Percentiles rank a stretch among this genome's conserved stretches.
phyloP scores from a whole-genome alignment of 176 grass and related monocot species.

The Carex parvula region DNA sequence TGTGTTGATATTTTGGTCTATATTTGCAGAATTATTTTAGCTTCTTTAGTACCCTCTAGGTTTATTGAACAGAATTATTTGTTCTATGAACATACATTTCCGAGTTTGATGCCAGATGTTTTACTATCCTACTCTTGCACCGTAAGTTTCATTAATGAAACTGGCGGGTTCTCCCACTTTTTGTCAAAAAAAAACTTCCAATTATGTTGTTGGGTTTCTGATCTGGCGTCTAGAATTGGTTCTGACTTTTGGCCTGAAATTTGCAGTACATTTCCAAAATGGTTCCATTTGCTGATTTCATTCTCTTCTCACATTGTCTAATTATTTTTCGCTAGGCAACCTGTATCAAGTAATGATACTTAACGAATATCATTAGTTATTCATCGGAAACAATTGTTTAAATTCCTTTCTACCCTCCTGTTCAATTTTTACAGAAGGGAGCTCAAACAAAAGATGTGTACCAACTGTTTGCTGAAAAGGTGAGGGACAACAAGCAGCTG shows the following conservation, averaged over 20 bases:
- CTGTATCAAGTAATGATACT: neutral
- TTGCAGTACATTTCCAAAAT: neutral
- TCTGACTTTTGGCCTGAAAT: neutral
- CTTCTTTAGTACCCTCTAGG: too few species aligned
- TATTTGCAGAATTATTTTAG: too few species aligned
- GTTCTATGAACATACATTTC: too few species aligned
- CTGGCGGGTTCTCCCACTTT: too few species aligned
- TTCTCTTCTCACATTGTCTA: neutral
- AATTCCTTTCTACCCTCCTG: neutral
- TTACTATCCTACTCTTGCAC: too few species aligned
- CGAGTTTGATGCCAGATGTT: too few species aligned
- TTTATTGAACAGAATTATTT: too few species aligned
- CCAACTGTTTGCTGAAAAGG: constrained; percentile 92
- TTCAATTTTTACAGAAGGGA: constrained; percentile 40
- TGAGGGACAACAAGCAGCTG: constrained; percentile 97
- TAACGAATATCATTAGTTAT: neutral
- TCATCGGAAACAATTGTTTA: neutral
- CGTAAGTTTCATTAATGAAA: too few species aligned
- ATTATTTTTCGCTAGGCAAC: neutral
- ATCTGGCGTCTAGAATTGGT: neutral
- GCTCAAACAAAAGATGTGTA: constrained; percentile 80
- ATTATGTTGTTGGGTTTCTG: neutral
- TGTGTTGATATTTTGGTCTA: too few species aligned
- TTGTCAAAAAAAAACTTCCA: too few species aligned
- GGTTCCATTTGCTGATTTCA: neutral